Evolutionary conservation across 495 filamentous ascomycete species (phyloP).

Genomic region (Rhizodiscina lignyota): DNA sequence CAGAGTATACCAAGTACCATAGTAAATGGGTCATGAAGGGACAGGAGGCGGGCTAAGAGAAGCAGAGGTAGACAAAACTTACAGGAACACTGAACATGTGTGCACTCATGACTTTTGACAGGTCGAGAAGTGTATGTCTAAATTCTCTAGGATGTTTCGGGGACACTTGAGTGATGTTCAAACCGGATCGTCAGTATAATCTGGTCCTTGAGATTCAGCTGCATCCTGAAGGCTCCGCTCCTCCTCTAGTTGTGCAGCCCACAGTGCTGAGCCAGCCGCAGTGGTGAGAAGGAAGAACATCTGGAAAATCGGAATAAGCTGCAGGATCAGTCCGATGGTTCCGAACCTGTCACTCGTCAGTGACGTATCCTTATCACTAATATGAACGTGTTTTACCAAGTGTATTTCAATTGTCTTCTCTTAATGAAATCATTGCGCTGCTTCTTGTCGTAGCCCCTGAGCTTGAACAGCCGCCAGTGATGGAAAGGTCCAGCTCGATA

Average conservation of each 20-base stretch:
- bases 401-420: constrained; percentile 38
- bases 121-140: too few relatives aligned
- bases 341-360: constrained; percentile 33
- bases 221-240: background rate
- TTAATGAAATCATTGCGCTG: constrained; percentile 37
- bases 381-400: constrained; percentile 25
- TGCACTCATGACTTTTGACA: too few relatives aligned
- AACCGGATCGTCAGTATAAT: background rate
- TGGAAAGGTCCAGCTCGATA: constrained; percentile 49
- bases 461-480: constrained; percentile 49
- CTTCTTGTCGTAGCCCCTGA: constrained; percentile 38
- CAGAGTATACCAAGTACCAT: too few relatives aligned
- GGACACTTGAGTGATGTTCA: background rate
- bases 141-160: too few relatives aligned
- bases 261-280: constrained; percentile 44
- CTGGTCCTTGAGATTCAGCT: background rate
- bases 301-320: constrained; percentile 43
- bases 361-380: background rate
- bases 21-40: too few relatives aligned
- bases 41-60: too few relatives aligned
- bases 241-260: constrained; percentile 41
- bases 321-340: constrained; percentile 40
- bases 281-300: constrained; percentile 55
- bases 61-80: too few relatives aligned
- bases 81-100: too few relatives aligned